phyloP scores from a whole-genome alignment of 2,329 filamentous ascomycete species.

The Aspergillus sp. region DNA sequence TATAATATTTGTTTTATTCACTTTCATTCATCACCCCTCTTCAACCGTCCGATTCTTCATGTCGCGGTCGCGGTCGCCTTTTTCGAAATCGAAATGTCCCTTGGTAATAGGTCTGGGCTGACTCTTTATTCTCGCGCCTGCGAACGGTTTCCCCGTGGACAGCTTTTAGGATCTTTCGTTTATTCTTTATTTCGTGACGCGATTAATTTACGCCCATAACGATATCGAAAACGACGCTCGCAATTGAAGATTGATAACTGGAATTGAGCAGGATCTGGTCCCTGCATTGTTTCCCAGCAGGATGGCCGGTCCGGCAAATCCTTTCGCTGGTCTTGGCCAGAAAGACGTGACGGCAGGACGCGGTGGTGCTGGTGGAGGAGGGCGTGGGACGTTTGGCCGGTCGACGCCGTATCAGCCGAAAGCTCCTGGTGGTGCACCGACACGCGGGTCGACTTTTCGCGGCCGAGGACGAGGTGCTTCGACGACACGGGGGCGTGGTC shows the following conservation, averaged over 20 bases:
- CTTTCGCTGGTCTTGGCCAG: slow-evolving; percentile 22
- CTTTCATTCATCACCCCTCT: too few relatives aligned
- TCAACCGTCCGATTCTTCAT: too few relatives aligned
- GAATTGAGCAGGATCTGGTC: slow-evolving; percentile 10
- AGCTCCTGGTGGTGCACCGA: slow-evolving; percentile 9
- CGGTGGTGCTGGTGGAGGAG: slow-evolving; percentile 7
- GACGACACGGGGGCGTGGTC: slow-evolving; percentile 11
- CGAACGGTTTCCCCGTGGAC: slow-evolving; percentile 12
- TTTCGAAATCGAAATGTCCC: too few relatives aligned
- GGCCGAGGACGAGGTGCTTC: slow-evolving; percentile 10
- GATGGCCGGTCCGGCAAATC: slow-evolving; percentile 27
- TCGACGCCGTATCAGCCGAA: slow-evolving; percentile 12
- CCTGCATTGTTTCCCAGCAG: slow-evolving; percentile 18
- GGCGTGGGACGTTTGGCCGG: slow-evolving; percentile 8
- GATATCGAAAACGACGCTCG: slow-evolving; percentile 2
- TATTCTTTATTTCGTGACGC: not conserved
- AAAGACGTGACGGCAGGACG: slow-evolving; percentile 22
- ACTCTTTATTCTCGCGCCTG: slow-evolving; percentile 15
- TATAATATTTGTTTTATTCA: too few relatives aligned
- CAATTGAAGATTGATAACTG: not conserved
- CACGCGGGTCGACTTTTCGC: slow-evolving; percentile 4
- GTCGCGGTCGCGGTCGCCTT: too few relatives aligned
- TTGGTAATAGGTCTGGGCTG: slow-evolving; percentile 7
- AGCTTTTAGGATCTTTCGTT: slow-evolving; percentile 2
- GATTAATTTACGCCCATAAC: not conserved